A percentile compares a stretch with the other conserved stretches of the same genome.
Conservation (phyloP, 1,284 basidiomycete genomes). For the Psilocybe mexicana region DNA sequence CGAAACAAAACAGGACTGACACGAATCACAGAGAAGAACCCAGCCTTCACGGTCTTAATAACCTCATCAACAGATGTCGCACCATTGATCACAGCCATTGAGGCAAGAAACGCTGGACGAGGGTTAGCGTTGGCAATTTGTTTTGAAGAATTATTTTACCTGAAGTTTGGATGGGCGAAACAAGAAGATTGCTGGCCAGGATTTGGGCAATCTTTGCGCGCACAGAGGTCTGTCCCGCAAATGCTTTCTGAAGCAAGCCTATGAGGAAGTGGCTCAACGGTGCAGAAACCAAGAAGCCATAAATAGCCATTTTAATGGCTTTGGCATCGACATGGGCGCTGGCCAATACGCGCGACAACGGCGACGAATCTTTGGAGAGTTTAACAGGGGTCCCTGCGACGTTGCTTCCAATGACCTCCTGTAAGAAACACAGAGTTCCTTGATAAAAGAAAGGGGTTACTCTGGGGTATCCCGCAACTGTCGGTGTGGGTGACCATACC, state of each 20-base stretch:
- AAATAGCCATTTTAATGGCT: slow-evolving; percentile 81
- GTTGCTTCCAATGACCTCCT: slow-evolving; percentile 79
- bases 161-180: slow-evolving; percentile 76
- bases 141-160: slow-evolving; percentile 38
- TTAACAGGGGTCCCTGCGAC: slow-evolving; percentile 58
- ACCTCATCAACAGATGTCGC: slow-evolving; percentile 70
- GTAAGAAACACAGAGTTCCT: slow-evolving; percentile 74
- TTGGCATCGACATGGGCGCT: slow-evolving; percentile 58
- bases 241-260: slow-evolving; percentile 70
- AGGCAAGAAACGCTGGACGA: slow-evolving; percentile 59
- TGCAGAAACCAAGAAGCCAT: slow-evolving; percentile 85
- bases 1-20: slow-evolving; percentile 38
- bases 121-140: not conserved
- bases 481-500: slow-evolving; percentile 38
- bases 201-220: slow-evolving; percentile 74
- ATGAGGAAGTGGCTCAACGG: slow-evolving; percentile 79
- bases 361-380: slow-evolving; percentile 54
- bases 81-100: slow-evolving; percentile 86
- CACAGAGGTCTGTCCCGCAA: slow-evolving; percentile 74
- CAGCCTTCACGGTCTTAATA: slow-evolving; percentile 68
- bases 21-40: slow-evolving; percentile 76
- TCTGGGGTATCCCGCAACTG: not conserved
- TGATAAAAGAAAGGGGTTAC: not conserved
- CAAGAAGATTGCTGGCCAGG: slow-evolving; percentile 74
- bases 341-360: slow-evolving; percentile 53